These are phyloP conservation scores for Jaenimonas drosophilae DNA, from an alignment of 208 protist species.

Conservation along the genomic window DNA sequence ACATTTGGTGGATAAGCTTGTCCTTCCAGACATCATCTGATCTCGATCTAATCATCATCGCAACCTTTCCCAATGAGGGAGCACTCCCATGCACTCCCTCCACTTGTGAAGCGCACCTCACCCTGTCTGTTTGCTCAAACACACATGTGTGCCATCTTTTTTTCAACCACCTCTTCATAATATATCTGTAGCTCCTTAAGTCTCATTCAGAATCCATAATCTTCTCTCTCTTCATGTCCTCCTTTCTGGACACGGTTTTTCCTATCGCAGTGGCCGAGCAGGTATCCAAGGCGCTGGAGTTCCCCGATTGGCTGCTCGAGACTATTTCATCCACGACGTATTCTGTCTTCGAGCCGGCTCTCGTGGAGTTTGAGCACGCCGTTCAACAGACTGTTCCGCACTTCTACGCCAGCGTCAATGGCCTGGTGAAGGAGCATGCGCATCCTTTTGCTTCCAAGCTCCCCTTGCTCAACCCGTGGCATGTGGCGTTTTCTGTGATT, in stretches of 20 bases:
- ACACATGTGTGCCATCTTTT: too few species aligned
- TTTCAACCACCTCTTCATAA: too few species aligned
- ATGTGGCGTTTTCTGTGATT: slow-evolving; percentile 26
- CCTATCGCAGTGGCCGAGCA: slow-evolving; percentile 21
- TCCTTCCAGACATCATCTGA: too few species aligned
- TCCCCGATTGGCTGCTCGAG: slow-evolving; percentile 42
- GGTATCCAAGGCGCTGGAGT: slow-evolving; percentile 30
- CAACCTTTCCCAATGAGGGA: too few species aligned
- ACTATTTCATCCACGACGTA: slow-evolving; percentile 13
- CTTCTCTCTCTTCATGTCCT: too few species aligned
- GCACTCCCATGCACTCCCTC: too few species aligned
- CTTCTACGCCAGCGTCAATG: slow-evolving; percentile 6
- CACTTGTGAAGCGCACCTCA: too few species aligned
- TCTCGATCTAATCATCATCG: too few species aligned
- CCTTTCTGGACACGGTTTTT: slow-evolving; percentile 15
- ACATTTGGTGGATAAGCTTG: too few species aligned
- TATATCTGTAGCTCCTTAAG: too few species aligned
- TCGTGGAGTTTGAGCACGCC: slow-evolving; percentile 17
- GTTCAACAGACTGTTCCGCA: slow-evolving; percentile 17
- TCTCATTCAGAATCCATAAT: too few species aligned
- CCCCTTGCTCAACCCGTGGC: slow-evolving; percentile 40
- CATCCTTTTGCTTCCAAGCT: slow-evolving; percentile 49
- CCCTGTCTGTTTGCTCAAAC: too few species aligned
- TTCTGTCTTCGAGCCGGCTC: slow-evolving; percentile 11
- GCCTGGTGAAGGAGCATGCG: slow-evolving; percentile 8